A percentile compares a stretch with the other conserved stretches of the same genome.
These are phyloP conservation scores for Aspergillus piperis DNA, from an alignment of 2,329 filamentous ascomycete genomes.

Conservation along the genomic window DNA sequence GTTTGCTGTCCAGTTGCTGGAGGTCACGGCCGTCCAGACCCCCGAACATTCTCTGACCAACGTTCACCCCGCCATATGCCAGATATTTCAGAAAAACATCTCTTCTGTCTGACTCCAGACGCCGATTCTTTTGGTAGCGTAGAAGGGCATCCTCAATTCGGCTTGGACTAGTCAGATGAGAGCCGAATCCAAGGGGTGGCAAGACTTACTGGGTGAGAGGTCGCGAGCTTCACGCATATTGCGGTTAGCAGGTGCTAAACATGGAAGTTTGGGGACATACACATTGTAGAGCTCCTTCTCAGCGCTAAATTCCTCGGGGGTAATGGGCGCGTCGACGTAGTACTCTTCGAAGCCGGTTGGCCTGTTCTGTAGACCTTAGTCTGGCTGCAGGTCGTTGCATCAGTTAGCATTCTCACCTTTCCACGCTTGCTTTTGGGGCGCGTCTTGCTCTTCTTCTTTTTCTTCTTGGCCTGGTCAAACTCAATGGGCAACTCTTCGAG, in stretches of 20 bases:
- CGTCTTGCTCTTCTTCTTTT: slow-evolving; percentile 39
- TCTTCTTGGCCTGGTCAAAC: slow-evolving; percentile 26
- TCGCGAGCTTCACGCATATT: slow-evolving; percentile 31
- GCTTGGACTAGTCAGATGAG: slow-evolving; percentile 43
- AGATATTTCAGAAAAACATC: slow-evolving; percentile 78
- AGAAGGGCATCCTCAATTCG: slow-evolving; percentile 85
- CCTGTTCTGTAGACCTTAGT: slow-evolving; percentile 35
- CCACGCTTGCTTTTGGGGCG: slow-evolving; percentile 46
- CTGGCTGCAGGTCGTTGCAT: background rate
- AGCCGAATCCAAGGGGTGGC: no score
- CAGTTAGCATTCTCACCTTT: slow-evolving; percentile 11
- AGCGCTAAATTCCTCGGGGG: slow-evolving; percentile 65
- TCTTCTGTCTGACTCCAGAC: slow-evolving; percentile 64
- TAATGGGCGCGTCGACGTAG: slow-evolving; percentile 77
- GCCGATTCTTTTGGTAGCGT: slow-evolving; percentile 75
- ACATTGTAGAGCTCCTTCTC: slow-evolving; percentile 69
- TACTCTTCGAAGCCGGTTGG: slow-evolving; percentile 76
- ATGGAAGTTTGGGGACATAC: slow-evolving; percentile 46
- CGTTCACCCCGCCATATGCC: slow-evolving; percentile 76
- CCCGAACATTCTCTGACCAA: slow-evolving; percentile 62
- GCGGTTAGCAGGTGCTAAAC: slow-evolving; percentile 13
- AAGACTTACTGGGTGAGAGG: slow-evolving; percentile 60
- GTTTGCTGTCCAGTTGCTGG: slow-evolving; percentile 61
- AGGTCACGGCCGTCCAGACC: slow-evolving; percentile 65
- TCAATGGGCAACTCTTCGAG: background rate